Percentiles rank a stretch among this genome's conserved stretches.
These are phyloP conservation scores for Dujonia santamariae DNA, from an alignment of 1,139 yeast genomes.

Conservation along the genomic window DNA sequence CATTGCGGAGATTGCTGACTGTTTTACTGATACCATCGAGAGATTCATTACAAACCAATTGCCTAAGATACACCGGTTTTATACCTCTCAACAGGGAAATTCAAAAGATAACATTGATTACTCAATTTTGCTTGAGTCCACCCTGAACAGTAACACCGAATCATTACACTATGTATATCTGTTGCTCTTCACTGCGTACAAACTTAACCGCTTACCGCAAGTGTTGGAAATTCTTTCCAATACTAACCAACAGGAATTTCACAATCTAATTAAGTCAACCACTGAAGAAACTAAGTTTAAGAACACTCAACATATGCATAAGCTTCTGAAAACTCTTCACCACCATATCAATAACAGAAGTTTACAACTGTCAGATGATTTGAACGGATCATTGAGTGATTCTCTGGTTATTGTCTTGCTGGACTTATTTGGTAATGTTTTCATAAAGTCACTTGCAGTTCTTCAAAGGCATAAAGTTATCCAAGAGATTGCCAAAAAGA, in stretches of 20 bases:
- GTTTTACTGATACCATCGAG: conserved; percentile 43
- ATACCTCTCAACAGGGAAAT: conserved; percentile 16
- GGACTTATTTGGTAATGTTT: conserved; percentile 68
- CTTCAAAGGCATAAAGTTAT: conserved; percentile 71
- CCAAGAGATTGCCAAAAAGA: conserved; percentile 45
- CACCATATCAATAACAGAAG: conserved; percentile 22
- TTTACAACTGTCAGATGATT: conserved; percentile 12
- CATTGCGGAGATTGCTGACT: conserved; percentile 48
- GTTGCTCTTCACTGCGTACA: conserved; percentile 56
- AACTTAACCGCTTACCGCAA: conserved; percentile 60
- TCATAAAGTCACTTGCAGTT: conserved; percentile 58
- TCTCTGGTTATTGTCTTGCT: conserved; percentile 57
- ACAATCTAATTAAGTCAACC: conserved; percentile 54
- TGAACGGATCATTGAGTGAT: conserved; percentile 28
- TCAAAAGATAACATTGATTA: conserved; percentile 21
- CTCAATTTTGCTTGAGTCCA: conserved; percentile 27
- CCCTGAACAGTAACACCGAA: conserved; percentile 32
- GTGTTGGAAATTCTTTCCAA: conserved; percentile 55
- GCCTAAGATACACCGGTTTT: conserved; percentile 30
- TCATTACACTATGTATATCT: conserved; percentile 57
- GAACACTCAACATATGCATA: conserved; percentile 27
- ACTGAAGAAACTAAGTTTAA: conserved; percentile 63
- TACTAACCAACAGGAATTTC: conserved; percentile 41
- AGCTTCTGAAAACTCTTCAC: conserved; percentile 32
- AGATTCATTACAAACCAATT: conserved; percentile 29